Base-by-base conservation (phyloP, 169 alveolate genomes). In the Plasmodium vinckei region DNA sequence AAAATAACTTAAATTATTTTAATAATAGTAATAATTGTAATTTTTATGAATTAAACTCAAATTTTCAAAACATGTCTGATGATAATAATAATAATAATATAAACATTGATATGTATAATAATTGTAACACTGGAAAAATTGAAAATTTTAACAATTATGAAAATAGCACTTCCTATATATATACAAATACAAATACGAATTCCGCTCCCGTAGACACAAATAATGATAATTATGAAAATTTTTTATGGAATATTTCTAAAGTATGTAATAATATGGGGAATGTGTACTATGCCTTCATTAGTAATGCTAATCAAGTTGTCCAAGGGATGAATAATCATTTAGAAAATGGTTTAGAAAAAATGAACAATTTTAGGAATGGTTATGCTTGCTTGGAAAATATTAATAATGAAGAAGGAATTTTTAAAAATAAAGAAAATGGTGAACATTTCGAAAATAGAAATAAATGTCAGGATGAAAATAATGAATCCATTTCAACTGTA, bases 31-130 rank as follows among this genome's bases (percentile, higher is more conserved):
- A 49, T 19, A 57, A 21, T 9, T 39, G 21, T 69, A 65, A 51
- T 21, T 46, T 23, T 23, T 15, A 21, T 63, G 59, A 64, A 15
- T 9, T 59, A 47, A 54, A 49, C 5, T 44, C 21, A 12, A 44
- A 44, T 15, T 15, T 27, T 10, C 27, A 49, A 39, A 77, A 27
- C 2, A 77, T 49, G 25, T 51, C 54, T 23, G 57, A 25, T 77
- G 9, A 44, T 39, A 21, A 44, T 63, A 47, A 51, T 51, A 49
- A 75, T 10, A 60, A 51, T 13, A 57, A 23, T 57, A 23, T 57
- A 15, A 12, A 23, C 19, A 57, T n/a, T 12, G 19, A 23, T 9
- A 57, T 13, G 10, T 15, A 23, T 57, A 57, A 17, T 17, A 51
- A 51, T 51, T 51, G 19, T 7, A 51, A 51, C 59, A 5, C 19